Conservation (phyloP, 768 basidiomycete genomes). For the Auriculariales sp. region DNA sequence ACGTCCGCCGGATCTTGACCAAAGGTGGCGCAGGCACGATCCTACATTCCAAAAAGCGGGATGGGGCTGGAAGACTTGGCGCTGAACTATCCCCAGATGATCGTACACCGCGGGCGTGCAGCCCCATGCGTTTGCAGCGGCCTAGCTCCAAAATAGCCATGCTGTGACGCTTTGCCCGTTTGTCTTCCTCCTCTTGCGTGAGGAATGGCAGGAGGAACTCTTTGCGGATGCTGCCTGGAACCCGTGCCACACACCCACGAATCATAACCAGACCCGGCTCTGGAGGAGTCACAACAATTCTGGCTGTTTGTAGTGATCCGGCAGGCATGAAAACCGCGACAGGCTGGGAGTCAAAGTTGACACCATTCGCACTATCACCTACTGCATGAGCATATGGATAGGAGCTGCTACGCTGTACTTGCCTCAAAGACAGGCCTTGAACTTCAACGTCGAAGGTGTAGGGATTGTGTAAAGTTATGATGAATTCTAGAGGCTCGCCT, state of each 20-base stretch:
- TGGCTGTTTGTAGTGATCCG: constrained; percentile 55
- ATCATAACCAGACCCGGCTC: constrained; percentile 53
- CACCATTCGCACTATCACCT: constrained; percentile 60
- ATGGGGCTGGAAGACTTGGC: constrained; percentile 14
- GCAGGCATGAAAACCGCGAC: constrained; percentile 57
- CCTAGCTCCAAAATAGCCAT: constrained; percentile 12
- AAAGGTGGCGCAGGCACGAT: constrained; percentile 83
- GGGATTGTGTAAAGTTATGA: constrained; percentile 78
- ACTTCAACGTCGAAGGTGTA: constrained; percentile 87
- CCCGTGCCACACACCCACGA: constrained; percentile 66
- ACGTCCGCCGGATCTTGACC: constrained; percentile 71
- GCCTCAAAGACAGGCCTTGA: constrained; percentile 73
- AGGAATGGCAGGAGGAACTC: constrained; percentile 67
- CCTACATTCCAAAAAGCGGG: constrained; percentile 60
- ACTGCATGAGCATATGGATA: constrained; percentile 6
- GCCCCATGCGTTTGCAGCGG: constrained; percentile 17
- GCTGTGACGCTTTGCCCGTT: constrained; percentile 14
- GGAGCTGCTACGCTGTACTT: constrained; percentile 5
- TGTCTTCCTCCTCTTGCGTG: constrained; percentile 56
- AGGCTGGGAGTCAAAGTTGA: constrained; percentile 51
- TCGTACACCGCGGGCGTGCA: constrained; percentile 15
- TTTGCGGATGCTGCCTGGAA: constrained; percentile 51
- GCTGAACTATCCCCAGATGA: constrained; percentile 1
- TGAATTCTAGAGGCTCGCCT: constrained; percentile 70
- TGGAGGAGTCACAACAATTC: constrained; percentile 51